Evolutionary conservation across 306 rosid genomes (phyloP).

Genomic region (Elaeagnus macrophylla): DNA sequence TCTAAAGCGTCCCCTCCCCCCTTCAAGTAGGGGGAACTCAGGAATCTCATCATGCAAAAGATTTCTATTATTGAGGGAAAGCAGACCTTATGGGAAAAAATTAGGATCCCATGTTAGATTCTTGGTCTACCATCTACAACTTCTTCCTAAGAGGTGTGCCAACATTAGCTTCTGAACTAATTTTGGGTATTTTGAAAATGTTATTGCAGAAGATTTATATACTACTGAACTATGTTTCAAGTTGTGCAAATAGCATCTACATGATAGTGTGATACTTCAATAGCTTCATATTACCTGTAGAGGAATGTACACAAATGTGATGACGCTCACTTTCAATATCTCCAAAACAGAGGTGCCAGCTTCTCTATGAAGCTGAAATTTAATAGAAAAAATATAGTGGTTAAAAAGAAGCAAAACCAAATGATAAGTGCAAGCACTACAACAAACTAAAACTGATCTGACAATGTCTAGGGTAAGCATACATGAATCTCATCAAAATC

Average conservation of each 20-base stretch:
- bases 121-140: too few relatives aligned
- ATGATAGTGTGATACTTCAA: constrained; percentile 5
- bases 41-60: too few relatives aligned
- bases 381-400: constrained; percentile 21
- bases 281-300: constrained; percentile 47
- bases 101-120: too few relatives aligned
- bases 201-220: too few relatives aligned
- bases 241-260: neutral
- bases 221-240: too few relatives aligned
- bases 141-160: too few relatives aligned
- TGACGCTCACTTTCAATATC: constrained; percentile 79
- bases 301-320: constrained; percentile 70
- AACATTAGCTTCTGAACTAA: too few relatives aligned
- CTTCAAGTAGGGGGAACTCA: too few relatives aligned
- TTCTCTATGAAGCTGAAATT: constrained; percentile 75
- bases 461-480: constrained; percentile 30
- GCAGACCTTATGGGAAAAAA: too few relatives aligned
- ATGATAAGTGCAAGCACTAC: constrained; percentile 15
- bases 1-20: too few relatives aligned
- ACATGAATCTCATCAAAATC: constrained; percentile 97
- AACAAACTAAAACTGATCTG: constrained; percentile 15
- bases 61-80: too few relatives aligned
- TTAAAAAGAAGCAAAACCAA: constrained; percentile 34
- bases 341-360: constrained; percentile 73
- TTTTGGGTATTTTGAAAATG: too few relatives aligned